Base-by-base conservation (phyloP, 345 rosid species). In the Lagerstroemia speciosa region DNA sequence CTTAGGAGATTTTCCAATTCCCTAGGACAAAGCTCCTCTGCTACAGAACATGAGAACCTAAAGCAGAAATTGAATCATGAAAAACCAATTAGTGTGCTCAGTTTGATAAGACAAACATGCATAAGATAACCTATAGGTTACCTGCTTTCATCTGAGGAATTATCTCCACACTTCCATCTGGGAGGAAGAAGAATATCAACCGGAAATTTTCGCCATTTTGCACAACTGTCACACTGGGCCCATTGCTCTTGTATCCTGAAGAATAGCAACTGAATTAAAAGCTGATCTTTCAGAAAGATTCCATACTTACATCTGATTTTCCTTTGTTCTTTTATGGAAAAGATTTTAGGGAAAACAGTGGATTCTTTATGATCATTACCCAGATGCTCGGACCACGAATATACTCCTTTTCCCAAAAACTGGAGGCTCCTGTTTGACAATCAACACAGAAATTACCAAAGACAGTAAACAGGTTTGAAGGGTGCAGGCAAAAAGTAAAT, bases 191-290 rank as follows among this genome's bases (percentile, higher is more conserved):
- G 97, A 78, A 71, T 64, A 77, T 89, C 93, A 76, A 84, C 80
- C 6, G 96, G 97, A 77, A 94, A 69, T 76, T 82, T 88, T 72
- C 99, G 77, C 99, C 97, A 94, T 83, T 89, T 94, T 55, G 81
- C 83, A 81, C 99, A 94, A 68, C 80, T 71, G 78, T 94, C 99
- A 76, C 99, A 94, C 75, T 88, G 93, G 32, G 83, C 89, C 99
- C 99, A 94, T 74, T 94, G 99, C 86, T 94, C 99, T 74, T 84
- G 91, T 74, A 78, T 92, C 84, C 99, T 94, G 87, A 78, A 52
- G 41, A 67, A 7, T 36, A 67, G 30, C 8, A 26, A 46, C 16
- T 43, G 5, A 48, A 33, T 14, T 12, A 30, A 57, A 58, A n/a
- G 20, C 63, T 11, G 14, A 30, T 11, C 19, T 26, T 58, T 58